Conservation (phyloP, 331 rosid species). For the Quercus phellos region DNA sequence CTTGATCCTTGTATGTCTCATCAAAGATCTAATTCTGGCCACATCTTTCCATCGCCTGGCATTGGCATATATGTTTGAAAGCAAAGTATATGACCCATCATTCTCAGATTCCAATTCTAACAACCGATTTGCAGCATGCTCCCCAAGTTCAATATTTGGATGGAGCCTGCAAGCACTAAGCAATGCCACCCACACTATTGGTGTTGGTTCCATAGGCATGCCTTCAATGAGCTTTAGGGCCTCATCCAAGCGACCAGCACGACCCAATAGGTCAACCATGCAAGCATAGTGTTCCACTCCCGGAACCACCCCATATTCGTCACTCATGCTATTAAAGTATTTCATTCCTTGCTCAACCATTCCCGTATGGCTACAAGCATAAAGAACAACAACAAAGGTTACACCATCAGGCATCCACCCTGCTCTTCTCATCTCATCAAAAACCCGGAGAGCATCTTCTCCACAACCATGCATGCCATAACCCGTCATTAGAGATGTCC, state of each 20-base stretch:
- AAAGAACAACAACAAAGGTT: conserved; percentile 71
- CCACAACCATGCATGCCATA: conserved; percentile 89
- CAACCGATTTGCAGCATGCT: conserved; percentile 60
- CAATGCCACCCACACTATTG: conserved; percentile 77
- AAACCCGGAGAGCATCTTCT: conserved; percentile 65
- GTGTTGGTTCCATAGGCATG: conserved; percentile 73
- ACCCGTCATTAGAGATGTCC: conserved; percentile 80
- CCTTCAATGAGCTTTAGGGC: conserved; percentile 55
- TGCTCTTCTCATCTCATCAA: conserved; percentile 48
- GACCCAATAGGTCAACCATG: conserved; percentile 88
- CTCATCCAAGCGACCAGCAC: conserved; percentile 61
- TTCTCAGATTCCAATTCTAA: conserved; percentile 45
- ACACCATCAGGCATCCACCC: conserved; percentile 58
- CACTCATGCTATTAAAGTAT: conserved; percentile 57
- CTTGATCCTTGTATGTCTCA: conserved; percentile 66
- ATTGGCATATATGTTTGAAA: conserved; percentile 80
- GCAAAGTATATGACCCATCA: conserved; percentile 80
- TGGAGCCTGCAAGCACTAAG: conserved; percentile 72
- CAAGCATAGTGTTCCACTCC: conserved; percentile 84
- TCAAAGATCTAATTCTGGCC: conserved; percentile 59
- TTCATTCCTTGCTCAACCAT: conserved; percentile 61
- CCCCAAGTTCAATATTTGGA: conserved; percentile 72
- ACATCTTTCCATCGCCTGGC: conserved; percentile 91
- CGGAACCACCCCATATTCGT: conserved; percentile 59
- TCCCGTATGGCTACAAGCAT: conserved; percentile 90